phyloP scores from a whole-genome alignment of 768 basidiomycete genomes.

The Pholiota conissans region DNA sequence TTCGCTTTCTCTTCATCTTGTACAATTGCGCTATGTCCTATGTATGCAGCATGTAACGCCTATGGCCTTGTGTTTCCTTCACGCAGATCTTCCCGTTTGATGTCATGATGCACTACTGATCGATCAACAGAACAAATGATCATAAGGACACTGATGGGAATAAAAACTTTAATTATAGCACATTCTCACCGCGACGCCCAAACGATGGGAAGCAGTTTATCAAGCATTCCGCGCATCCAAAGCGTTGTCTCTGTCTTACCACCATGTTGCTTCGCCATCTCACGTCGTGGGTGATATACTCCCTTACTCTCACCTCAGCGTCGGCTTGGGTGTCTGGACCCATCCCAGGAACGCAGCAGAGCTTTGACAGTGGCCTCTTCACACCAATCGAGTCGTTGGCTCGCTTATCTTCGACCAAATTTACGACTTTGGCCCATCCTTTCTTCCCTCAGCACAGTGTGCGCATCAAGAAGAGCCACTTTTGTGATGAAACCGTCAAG shows the following conservation, averaged over 20 bases:
- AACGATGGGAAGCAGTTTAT: background rate
- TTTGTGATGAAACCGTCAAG: slow-evolving; percentile 63
- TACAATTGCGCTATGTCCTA: too few species aligned
- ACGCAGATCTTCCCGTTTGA: too few species aligned
- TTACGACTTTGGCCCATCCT: slow-evolving; percentile 44
- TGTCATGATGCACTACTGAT: background rate
- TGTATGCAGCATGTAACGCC: too few species aligned
- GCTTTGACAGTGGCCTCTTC: slow-evolving; percentile 23
- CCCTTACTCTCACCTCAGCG: background rate
- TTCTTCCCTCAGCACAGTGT: slow-evolving; percentile 51
- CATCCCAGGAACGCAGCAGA: background rate
- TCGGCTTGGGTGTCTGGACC: background rate
- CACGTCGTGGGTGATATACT: background rate
- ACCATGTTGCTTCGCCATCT: background rate
- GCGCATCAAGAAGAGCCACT: slow-evolving; percentile 54
- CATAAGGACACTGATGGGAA: background rate
- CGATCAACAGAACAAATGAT: background rate
- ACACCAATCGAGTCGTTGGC: slow-evolving; percentile 31
- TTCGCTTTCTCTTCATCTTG: too few species aligned
- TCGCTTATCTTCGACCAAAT: slow-evolving; percentile 29
- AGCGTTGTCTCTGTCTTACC: background rate
- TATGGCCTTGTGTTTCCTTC: too few species aligned
- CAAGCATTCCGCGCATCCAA: background rate
- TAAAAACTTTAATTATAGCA: background rate
- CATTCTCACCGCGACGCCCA: background rate